These are phyloP conservation scores for Apophysomyces elegans DNA, from an alignment of 371 early-diverging fungal genomes.

Conservation along the genomic window DNA sequence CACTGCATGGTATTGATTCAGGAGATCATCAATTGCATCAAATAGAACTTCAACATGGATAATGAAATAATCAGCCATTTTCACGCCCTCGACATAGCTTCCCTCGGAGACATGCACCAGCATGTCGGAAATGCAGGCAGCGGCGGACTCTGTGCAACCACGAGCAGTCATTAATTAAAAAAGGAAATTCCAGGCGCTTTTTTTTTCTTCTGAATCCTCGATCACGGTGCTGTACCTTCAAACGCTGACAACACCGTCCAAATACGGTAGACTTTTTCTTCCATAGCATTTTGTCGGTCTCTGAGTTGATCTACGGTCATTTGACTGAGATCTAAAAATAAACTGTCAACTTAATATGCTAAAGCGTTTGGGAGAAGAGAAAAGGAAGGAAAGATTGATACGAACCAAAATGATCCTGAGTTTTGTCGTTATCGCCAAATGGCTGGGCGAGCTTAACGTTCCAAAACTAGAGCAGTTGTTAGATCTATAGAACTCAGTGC, in stretches of 20 bases:
- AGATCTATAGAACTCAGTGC: not conserved
- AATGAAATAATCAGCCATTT: slow-evolving; percentile 91
- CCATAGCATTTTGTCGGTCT: slow-evolving; percentile 57
- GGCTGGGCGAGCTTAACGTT: slow-evolving; percentile 69
- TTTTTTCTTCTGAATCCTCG: not conserved
- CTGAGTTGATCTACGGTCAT: slow-evolving; percentile 53
- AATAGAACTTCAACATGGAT: slow-evolving; percentile 93
- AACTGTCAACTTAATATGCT: slow-evolving; percentile 7
- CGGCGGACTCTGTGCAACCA: slow-evolving; percentile 79
- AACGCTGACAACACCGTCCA: slow-evolving; percentile 88
- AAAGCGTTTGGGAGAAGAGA: not conserved
- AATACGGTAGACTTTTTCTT: slow-evolving; percentile 84
- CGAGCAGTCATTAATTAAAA: slow-evolving; percentile 6
- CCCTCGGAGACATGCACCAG: slow-evolving; percentile 89
- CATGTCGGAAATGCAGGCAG: slow-evolving; percentile 97
- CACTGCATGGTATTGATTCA: slow-evolving; percentile 30
- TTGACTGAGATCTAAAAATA: slow-evolving; percentile 25
- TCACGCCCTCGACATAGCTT: slow-evolving; percentile 80
- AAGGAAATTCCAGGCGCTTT: slow-evolving; percentile 5
- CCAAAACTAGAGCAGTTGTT: slow-evolving; percentile 65
- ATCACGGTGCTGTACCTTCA: slow-evolving; percentile 34
- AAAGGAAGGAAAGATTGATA: not conserved
- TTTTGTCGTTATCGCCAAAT: slow-evolving; percentile 21
- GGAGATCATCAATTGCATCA: slow-evolving; percentile 79
- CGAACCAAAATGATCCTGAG: slow-evolving; percentile 25